Evolutionary conservation across 208 protist species (phyloP).

Genomic region (Leishmania guyanensis): DNA sequence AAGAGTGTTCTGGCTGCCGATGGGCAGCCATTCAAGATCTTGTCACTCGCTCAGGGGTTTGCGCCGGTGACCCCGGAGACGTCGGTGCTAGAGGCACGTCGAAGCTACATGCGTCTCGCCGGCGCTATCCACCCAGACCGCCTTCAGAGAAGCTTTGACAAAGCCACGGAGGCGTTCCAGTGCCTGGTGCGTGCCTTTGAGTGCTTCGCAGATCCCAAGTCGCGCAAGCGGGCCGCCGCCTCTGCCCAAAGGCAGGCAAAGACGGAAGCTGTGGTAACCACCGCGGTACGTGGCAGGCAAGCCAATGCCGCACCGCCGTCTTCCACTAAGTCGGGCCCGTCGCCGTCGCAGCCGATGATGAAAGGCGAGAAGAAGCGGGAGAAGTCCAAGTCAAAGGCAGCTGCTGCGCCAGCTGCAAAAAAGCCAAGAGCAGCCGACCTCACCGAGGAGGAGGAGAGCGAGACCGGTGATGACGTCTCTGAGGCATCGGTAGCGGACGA

Average conservation of each 20-base stretch:
- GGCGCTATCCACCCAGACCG: conserved; percentile 82
- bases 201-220: conserved; percentile 65
- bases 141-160: conserved; percentile 59
- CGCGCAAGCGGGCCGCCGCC: conserved; percentile 44
- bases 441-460: conserved; percentile 27
- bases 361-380: conserved; percentile 9
- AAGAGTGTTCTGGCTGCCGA: conserved; percentile 51
- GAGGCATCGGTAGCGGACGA: conserved; percentile 31
- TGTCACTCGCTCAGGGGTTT: conserved; percentile 69
- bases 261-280: background rate
- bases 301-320: conserved; percentile 4
- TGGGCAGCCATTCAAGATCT: conserved; percentile 50
- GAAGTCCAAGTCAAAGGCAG: background rate
- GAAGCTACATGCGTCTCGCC: conserved; percentile 86
- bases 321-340: background rate
- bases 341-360: conserved; percentile 1
- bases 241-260: background rate
- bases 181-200: conserved; percentile 84
- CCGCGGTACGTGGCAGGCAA: background rate
- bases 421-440: conserved; percentile 22
- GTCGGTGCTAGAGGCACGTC: conserved; percentile 59
- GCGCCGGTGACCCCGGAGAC: conserved; percentile 64
- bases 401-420: conserved; percentile 12
- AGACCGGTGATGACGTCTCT: conserved; percentile 25
- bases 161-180: conserved; percentile 84